Base-by-base conservation (phyloP, 2,329 filamentous ascomycete species). In the Drechslera avenae region DNA sequence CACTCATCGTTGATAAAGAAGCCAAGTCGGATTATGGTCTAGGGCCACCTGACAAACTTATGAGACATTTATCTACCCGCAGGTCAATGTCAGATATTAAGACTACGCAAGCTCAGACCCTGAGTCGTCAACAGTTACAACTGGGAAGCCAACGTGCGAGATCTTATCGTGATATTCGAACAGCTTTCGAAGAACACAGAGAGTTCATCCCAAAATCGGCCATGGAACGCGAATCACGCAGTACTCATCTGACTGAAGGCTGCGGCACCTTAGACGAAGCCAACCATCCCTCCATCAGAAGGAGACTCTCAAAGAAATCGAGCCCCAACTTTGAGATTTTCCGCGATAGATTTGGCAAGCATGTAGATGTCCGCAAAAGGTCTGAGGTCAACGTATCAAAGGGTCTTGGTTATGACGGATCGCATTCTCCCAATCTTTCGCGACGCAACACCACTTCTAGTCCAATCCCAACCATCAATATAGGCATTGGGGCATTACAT, bases 331-430 rank as follows among this genome's bases (percentile, higher is more conserved):
- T 39, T 4, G 41, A 53, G 21, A 45, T 33, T 8, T 39, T 30
- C 39, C 40, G 46, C 14, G 39, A 46, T 13, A 50, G 53, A 14
- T 50, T 50, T 31, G 48, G 54, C 14, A 57, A 59, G 30, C 51
- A 49, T 9, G 31, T 49, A 13, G 36, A 42, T 35, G 33, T 46
- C 23, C 35, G 32, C 5, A 41, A 35, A 37, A 51, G 49, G 30
- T 13, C 50, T 8, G 49, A 57, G 30, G 52, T 57, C 1, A 54
- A 53, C 43, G 51, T 53, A 17, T 49, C 60, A 18, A 54, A 46
- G 16, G 52, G 42, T 32, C 52, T 66, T n/a, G 62, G 61, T 33
- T 59, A 68, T 13, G 63, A 69, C 39, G 63, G 62, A 21, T 60
- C 63, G 10, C 58, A 56, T 30, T 63, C 63, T 4, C 28, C 56